A percentile compares a stretch with the other conserved stretches of the same genome.
phyloP scores from a whole-genome alignment of 805 yeast genomes.

The Candida dendrica region DNA sequence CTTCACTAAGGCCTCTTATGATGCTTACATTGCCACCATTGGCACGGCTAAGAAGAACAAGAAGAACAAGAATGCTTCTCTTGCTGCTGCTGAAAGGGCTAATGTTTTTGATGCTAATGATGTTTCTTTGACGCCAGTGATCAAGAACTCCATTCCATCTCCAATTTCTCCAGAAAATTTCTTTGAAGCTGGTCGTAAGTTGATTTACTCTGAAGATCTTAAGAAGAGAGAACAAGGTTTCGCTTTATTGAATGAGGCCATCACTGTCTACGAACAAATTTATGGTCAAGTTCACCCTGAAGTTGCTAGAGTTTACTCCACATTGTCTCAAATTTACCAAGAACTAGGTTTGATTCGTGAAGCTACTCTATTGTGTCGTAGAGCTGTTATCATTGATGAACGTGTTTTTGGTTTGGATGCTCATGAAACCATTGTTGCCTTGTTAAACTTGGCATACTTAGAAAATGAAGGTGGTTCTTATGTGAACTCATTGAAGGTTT shows the following conservation, averaged over 20 bases:
- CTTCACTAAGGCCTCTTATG: conserved; percentile 33
- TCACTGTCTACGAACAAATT: conserved; percentile 71
- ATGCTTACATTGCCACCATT: conserved; percentile 17
- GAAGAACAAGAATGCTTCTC: conserved; percentile 18
- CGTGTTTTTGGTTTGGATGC: conserved; percentile 79
- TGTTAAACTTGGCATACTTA: conserved; percentile 66
- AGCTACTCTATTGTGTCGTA: conserved; percentile 61
- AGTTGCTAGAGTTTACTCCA: conserved; percentile 62
- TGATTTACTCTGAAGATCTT: conserved; percentile 9
- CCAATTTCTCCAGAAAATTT: conserved; percentile 70
- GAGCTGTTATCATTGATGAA: conserved; percentile 67
- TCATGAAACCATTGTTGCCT: conserved; percentile 62
- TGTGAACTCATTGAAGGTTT: conserved; percentile 54
- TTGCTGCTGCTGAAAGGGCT: conserved; percentile 5
- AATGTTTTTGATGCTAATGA: conserved; percentile 54
- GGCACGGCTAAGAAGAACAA: conserved; percentile 26
- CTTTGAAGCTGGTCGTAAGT: conserved; percentile 50
- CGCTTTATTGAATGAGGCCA: conserved; percentile 59
- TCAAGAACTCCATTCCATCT: conserved; percentile 63
- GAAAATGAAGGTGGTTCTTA: conserved; percentile 58
- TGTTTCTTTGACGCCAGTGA: conserved; percentile 66
- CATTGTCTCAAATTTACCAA: conserved; percentile 59
- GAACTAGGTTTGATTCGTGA: conserved; percentile 48
- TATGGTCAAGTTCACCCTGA: conserved; percentile 77
- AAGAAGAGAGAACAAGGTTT: conserved; percentile 49